These are phyloP conservation scores for Dioszegia crocea DNA, from an alignment of 768 basidiomycete genomes.

Conservation along the genomic window DNA sequence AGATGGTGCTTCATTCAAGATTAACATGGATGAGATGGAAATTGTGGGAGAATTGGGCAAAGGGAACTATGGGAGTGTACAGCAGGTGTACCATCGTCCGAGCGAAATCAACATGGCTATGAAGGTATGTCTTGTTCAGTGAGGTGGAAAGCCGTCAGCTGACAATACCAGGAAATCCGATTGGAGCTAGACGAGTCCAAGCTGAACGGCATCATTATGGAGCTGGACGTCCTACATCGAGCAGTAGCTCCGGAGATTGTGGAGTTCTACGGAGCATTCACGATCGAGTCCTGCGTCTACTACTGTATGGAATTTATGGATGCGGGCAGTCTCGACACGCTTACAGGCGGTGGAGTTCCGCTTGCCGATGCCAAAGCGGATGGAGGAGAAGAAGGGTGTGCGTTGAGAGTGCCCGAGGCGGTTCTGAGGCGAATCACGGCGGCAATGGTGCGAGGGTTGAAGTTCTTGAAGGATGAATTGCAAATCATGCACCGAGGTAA, in stretches of 20 bases:
- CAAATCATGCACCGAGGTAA: slow-evolving; percentile 74
- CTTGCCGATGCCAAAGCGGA: slow-evolving; percentile 24
- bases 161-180: slow-evolving; percentile 77
- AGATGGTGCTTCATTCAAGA: slow-evolving; percentile 81
- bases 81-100: slow-evolving; percentile 87
- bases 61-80: slow-evolving; percentile 96
- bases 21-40: slow-evolving; percentile 90
- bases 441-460: slow-evolving; percentile 80
- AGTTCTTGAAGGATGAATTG: slow-evolving; percentile 90
- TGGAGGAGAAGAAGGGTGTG: slow-evolving; percentile 5
- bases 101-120: slow-evolving; percentile 97
- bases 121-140: slow-evolving; percentile 63
- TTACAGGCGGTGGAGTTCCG: slow-evolving; percentile 60
- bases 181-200: slow-evolving; percentile 90
- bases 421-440: slow-evolving; percentile 77
- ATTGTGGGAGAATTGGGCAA: slow-evolving; percentile 89
- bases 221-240: slow-evolving; percentile 94
- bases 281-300: slow-evolving; percentile 99
- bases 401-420: slow-evolving; percentile 56
- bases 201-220: slow-evolving; percentile 95
- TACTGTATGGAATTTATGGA: slow-evolving; percentile 99
- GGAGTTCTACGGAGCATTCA: slow-evolving; percentile 98
- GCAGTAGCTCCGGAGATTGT: slow-evolving; percentile 87
- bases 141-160: not conserved
- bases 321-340: slow-evolving; percentile 87